A percentile compares a stretch with the other conserved stretches of the same genome.
These are phyloP conservation scores for Thielaviopsis euricoi DNA, from an alignment of 2,329 filamentous ascomycete genomes.

Conservation along the genomic window DNA sequence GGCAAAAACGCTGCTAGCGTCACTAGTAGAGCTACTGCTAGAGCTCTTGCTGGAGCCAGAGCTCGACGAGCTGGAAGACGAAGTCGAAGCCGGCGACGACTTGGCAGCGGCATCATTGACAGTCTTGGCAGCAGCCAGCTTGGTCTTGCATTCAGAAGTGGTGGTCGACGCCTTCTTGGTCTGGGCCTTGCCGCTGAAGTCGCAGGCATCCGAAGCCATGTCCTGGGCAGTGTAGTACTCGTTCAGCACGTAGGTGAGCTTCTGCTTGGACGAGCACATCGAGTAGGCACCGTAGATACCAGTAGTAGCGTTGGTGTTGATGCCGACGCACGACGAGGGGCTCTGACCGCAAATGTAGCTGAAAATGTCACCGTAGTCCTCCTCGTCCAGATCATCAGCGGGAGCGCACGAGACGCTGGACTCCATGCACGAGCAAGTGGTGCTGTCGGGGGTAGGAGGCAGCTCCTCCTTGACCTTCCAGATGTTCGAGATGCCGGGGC, in stretches of 20 bases:
- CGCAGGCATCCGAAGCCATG: constrained; percentile 42
- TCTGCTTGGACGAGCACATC: constrained; percentile 55
- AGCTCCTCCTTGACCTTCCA: constrained; percentile 60
- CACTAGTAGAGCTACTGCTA: constrained; percentile 1
- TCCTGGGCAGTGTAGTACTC: constrained; percentile 49
- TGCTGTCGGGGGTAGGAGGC: constrained; percentile 63
- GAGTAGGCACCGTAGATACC: constrained; percentile 62
- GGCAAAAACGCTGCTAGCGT: neutral
- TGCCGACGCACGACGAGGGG: constrained; percentile 45
- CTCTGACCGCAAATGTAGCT: constrained; percentile 49
- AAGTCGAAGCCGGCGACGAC: constrained; percentile 5
- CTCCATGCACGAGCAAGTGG: constrained; percentile 78
- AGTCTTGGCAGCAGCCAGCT: constrained; percentile 47
- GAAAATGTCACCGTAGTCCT: constrained; percentile 54
- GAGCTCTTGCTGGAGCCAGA: constrained; percentile 2
- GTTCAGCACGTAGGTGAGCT: constrained; percentile 60
- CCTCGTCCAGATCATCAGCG: constrained; percentile 34
- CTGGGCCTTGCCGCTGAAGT: constrained; percentile 52
- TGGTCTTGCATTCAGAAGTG: constrained; percentile 35
- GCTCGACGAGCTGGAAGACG: constrained; percentile 1
- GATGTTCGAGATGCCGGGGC: constrained; percentile 45
- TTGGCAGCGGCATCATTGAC: constrained; percentile 30
- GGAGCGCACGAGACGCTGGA: constrained; percentile 56
- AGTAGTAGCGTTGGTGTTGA: constrained; percentile 46
- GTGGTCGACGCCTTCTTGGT: constrained; percentile 31